Base-by-base conservation (phyloP, 306 rosid species). In the Vigna nakashimae region DNA sequence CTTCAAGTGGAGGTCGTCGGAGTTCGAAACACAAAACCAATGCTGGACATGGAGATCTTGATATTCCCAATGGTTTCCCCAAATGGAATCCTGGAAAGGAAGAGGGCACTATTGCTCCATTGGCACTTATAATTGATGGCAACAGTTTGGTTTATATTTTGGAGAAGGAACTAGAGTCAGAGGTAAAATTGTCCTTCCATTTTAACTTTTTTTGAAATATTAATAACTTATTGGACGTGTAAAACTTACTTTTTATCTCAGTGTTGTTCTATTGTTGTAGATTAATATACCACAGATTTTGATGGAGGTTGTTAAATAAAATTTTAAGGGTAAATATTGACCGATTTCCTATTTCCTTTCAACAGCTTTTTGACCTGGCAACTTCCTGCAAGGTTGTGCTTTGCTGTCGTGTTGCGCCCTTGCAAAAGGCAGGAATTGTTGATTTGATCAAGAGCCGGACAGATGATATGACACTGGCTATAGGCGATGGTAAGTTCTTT, bases 381-480 rank as follows among this genome's bases (percentile, higher is more conserved):
- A 96, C 77, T 75, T 88, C 92, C 53, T 96, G 99, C 84, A 77
- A 81, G 69, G 99, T 91, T 56, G 99, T 96, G 73, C 85, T 96
- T 58, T 96, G 99, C 83, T 96, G 99, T 71, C 99, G 99, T 78
- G 99, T 96, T 72, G 99, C 99, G 36, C 99, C 99, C 34, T 80
- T 96, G 86, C 99, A 96, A 74, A 96, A 96, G 85, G 99, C 99
- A 72, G 99, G 99, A 83, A 88, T 96, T 85, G 98, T 96, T 89
- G 99, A 85, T 83, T 74, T 96, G 68, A 89, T 96, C 24, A 96
- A 96, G 87, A 88, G 89, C 68, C 91, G 96, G 68, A 96, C 98
- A 6, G 96, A 88, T 84, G 99, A 96, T 78, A 91, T 96, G 99
- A 96, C 99, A 32, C 87, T 96, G 83, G 98, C 99, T 48, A 96